Base-by-base conservation (phyloP, 495 filamentous ascomycete species). In the Pyrenopolyporus hunteri region DNA sequence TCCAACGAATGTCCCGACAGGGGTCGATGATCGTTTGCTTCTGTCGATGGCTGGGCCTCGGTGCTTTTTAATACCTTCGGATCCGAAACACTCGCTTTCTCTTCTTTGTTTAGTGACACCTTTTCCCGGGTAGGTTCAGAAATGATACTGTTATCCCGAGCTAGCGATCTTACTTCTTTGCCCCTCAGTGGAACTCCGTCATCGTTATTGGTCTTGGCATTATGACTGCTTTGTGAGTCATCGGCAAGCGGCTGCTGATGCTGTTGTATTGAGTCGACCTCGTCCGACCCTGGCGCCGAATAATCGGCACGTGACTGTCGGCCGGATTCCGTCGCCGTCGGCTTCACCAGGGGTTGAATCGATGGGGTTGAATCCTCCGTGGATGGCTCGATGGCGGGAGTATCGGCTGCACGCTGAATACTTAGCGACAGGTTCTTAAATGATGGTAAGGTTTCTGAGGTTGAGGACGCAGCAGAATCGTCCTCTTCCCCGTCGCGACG, bases 401-500 rank as follows among this genome's bases (percentile, higher is more conserved):
- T 43, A 66, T 65, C 43, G 63, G 59, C 70, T 69, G 68, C 48
- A 69, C 59, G 48, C 48, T 66, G 36, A 67, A 46, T 59, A 66
- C 58, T 70, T 70, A 69, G 70, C 49, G 66, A 68, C 54, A 70
- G 57, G 43, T 54, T 69, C 59, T 69, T 63, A 67, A 69, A 51
- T 39, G 70, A 72, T 45, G 67, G 57, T 68, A 63, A 47, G 47
- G 68, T 42, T 32, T 68, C 60, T 39, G 64, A 70, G 63, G 60
- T 52, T 26, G 67, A 72, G 60, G 67, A 54, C 61, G 48, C 40
- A 32, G 45, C 22, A 35, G 57, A 50, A 56, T 57, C 60, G n/a
- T 63, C 48, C 43, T 56, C 56, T 50, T 56, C 76, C 96, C 92
- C 6, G 88, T 89, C 19, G 89, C 90, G 33, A 96, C 92, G 71